Evolutionary conservation across 345 rosid species (phyloP).

Genomic region (Hevea brasiliensis): DNA sequence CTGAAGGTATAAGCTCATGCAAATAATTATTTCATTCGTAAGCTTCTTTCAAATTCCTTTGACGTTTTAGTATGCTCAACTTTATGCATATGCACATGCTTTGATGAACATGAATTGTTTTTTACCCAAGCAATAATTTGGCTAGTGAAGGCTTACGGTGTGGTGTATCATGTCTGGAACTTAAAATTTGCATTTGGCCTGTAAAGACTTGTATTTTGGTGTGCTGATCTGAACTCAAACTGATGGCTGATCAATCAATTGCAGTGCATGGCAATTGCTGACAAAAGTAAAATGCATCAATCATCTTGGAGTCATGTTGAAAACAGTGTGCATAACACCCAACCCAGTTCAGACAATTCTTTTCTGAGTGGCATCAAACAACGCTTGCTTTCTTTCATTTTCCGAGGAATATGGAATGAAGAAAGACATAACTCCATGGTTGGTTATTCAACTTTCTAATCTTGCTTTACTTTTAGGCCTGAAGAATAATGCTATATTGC

Average conservation of each 20-base stretch:
- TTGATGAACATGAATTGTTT: not conserved
- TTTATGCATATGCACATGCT: not conserved
- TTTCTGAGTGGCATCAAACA: conserved; percentile 90
- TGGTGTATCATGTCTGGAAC: conserved; percentile 28
- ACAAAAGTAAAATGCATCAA: conserved; percentile 48
- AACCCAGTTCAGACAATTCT: conserved; percentile 40
- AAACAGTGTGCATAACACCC: conserved; percentile 40
- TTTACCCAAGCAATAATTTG: not conserved
- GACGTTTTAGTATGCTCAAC: not conserved
- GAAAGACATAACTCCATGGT: conserved; percentile 70
- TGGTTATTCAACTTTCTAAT: conserved; percentile 29
- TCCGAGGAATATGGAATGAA: conserved; percentile 75
- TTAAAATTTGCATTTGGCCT: not conserved
- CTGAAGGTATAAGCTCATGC: too few relatives aligned
- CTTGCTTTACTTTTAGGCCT: conserved; percentile 8
- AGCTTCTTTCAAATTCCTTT: not conserved
- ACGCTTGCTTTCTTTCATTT: conserved; percentile 87
- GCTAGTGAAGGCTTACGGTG: not conserved
- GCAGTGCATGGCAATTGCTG: conserved; percentile 49
- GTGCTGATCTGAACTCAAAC: conserved; percentile 10
- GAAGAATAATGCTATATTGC: not conserved
- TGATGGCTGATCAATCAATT: conserved; percentile 29
- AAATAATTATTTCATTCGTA: not conserved
- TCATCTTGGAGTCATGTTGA: conserved; percentile 40
- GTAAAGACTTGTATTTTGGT: not conserved